Evolutionary conservation across 1,284 basidiomycete genomes (phyloP).

Genomic region (Sutorius eximius): DNA sequence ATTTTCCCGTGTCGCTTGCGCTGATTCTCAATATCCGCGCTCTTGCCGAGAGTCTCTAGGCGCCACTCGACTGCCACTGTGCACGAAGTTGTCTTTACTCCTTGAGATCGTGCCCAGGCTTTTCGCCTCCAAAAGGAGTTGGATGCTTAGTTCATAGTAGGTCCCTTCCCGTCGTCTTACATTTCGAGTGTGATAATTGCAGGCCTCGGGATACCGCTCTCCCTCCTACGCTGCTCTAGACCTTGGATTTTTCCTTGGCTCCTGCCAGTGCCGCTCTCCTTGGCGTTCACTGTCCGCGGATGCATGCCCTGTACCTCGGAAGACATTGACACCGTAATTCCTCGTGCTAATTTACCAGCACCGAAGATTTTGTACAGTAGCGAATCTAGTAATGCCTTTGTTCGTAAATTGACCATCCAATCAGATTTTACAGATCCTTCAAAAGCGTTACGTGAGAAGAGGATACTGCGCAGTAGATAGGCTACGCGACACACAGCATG

Average conservation of each 20-base stretch:
- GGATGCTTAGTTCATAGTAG: background rate
- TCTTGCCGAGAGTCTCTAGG: constrained; percentile 3
- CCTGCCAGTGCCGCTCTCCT: background rate
- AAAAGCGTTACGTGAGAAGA: background rate
- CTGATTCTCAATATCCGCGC: constrained; percentile 13
- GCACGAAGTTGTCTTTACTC: constrained; percentile 7
- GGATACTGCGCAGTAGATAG: background rate
- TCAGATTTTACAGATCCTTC: background rate
- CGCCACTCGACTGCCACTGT: background rate
- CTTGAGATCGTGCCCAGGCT: constrained; percentile 1
- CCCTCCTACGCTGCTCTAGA: constrained; percentile 8
- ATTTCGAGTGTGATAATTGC: constrained; percentile 12
- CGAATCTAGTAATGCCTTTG: background rate
- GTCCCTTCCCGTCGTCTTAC: background rate
- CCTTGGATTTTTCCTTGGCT: constrained; percentile 13
- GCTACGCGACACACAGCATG: background rate
- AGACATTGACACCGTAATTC: background rate
- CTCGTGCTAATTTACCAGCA: background rate
- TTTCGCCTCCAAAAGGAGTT: background rate
- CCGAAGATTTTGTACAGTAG: background rate
- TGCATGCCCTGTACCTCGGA: background rate
- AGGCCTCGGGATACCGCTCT: background rate
- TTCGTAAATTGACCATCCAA: background rate
- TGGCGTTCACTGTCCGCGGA: constrained; percentile 13
- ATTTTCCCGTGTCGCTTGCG: constrained; percentile 4